A percentile compares a stretch with the other conserved stretches of the same genome.
phyloP scores from a whole-genome alignment of 768 basidiomycete genomes.

The Gelatoporia subvermispora region DNA sequence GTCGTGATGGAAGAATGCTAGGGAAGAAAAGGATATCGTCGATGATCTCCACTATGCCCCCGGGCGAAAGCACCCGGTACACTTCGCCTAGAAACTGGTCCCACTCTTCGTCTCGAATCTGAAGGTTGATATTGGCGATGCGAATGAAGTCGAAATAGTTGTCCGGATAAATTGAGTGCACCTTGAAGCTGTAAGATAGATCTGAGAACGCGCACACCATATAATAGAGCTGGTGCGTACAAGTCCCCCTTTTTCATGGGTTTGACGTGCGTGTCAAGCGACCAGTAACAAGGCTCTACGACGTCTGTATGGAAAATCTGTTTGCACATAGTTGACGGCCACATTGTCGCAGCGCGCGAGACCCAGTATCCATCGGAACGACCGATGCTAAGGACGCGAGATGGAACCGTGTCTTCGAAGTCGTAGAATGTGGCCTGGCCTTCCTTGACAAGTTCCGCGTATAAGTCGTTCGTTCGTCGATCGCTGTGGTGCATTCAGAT shows the following conservation, averaged over 20 bases:
- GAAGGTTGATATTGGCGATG: conserved; percentile 62
- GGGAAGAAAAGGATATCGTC: conserved; percentile 71
- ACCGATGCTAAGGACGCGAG: conserved; percentile 65
- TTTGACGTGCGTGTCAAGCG: too few relatives aligned
- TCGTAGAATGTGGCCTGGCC: conserved; percentile 59
- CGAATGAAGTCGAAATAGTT: conserved; percentile 67
- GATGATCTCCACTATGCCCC: conserved; percentile 67
- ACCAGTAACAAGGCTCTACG: too few relatives aligned
- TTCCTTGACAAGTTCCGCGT: conserved; percentile 49
- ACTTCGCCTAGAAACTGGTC: conserved; percentile 53
- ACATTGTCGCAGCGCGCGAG: conserved; percentile 52
- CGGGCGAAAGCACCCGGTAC: conserved; percentile 52
- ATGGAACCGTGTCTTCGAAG: conserved; percentile 41
- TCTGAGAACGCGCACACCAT: too few relatives aligned
- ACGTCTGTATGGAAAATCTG: too few relatives aligned
- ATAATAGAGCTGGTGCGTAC: too few relatives aligned
- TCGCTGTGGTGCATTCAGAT: conserved; percentile 41
- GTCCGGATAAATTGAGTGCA: conserved; percentile 56
- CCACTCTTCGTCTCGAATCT: conserved; percentile 61
- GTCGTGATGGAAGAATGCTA: conserved; percentile 29
- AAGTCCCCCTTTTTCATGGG: too few relatives aligned
- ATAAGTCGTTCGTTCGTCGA: conserved; percentile 42
- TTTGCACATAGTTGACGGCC: conserved; percentile 28
- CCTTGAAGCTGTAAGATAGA: conserved; percentile 38
- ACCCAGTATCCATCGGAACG: conserved; percentile 74